Base-by-base conservation (phyloP, 169 alveolate genomes). In the Cyclospora cayetanensis region DNA sequence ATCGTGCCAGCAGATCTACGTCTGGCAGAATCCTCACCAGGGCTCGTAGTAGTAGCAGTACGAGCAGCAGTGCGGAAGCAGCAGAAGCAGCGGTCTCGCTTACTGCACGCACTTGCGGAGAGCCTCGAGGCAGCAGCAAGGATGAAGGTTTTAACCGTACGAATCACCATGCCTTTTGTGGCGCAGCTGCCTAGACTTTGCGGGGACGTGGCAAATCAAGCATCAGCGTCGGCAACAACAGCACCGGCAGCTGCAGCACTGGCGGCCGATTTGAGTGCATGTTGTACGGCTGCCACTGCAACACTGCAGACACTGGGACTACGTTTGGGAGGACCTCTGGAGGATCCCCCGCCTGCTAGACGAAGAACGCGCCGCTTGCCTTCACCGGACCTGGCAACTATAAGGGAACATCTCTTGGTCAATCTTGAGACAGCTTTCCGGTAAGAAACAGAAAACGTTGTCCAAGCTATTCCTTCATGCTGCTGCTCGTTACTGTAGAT, bases 181-280 rank as follows among this genome's bases (percentile, higher is more conserved):
- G 39, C 43, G 85, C 85, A 74, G 85, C 85, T 74, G 63, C 85
- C 85, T 52, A 27, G 39, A 63, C 85, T 74, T 4, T 74, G 85
- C 85, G 85, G 43, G 27, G 66, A 74, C 18, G 27, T 42, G 41
- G 29, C 85, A 42, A 15, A 5, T 41, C 66, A 25, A 42, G 39
- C 53, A n/a, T 7, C 66, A n/a, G n/a, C n/a, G n/a, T 39, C 66
- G 41, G 29, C 85, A 42, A 15, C 9, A n/a, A 63, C 27, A 42
- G 39, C 53, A n/a, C 18, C 66, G 15, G n/a, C n/a, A 39, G 15
- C 42, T 3, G 9, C 43, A 2, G 85, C 85, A 74, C 66, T 52
- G 43, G 85, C 34, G n/a, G 43, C 39, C 20, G 85, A 74, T 63
- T 52, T 74, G 9, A 42, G 41, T n/a, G 85, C 85, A 11, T 74